Evolutionary conservation across 2,329 filamentous ascomycete genomes (phyloP).

Genomic region (Claviceps spartinae): DNA sequence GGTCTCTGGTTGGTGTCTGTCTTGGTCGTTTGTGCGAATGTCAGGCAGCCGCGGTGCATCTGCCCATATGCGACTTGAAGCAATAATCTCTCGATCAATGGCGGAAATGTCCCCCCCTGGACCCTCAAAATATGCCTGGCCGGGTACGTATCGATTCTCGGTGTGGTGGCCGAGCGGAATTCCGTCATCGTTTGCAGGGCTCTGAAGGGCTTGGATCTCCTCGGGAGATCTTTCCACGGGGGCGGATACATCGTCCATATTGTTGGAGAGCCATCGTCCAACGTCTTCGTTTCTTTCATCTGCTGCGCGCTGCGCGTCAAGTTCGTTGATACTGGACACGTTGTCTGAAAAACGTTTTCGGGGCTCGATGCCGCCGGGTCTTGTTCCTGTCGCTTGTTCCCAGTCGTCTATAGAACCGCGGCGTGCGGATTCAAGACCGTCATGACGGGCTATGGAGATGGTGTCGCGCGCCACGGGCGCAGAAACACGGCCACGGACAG

Average conservation of each 20-base stretch:
- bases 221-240: constrained; percentile 15
- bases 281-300: constrained; percentile 36
- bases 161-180: constrained; percentile 34
- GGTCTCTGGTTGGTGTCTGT: constrained; percentile 31
- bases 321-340: constrained; percentile 35
- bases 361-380: constrained; percentile 35
- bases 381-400: constrained; percentile 24
- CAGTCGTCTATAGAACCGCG: constrained; percentile 30
- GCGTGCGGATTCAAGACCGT: constrained; percentile 9
- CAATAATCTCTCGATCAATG: constrained; percentile 37
- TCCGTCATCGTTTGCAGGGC: constrained; percentile 18
- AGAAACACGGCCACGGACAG: constrained; percentile 15
- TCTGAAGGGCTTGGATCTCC: constrained; percentile 12
- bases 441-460: constrained; percentile 15
- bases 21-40: constrained; percentile 23
- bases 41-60: constrained; percentile 32
- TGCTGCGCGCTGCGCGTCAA: constrained; percentile 25
- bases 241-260: constrained; percentile 15
- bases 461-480: constrained; percentile 23
- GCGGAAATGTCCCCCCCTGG: constrained; percentile 29
- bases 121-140: constrained; percentile 35
- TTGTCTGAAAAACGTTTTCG: constrained; percentile 28
- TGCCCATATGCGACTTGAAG: constrained; percentile 33
- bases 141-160: constrained; percentile 34
- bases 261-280: constrained; percentile 33